Conservation (phyloP, 257 asterid species). For the Solanum bulbocastanum region DNA sequence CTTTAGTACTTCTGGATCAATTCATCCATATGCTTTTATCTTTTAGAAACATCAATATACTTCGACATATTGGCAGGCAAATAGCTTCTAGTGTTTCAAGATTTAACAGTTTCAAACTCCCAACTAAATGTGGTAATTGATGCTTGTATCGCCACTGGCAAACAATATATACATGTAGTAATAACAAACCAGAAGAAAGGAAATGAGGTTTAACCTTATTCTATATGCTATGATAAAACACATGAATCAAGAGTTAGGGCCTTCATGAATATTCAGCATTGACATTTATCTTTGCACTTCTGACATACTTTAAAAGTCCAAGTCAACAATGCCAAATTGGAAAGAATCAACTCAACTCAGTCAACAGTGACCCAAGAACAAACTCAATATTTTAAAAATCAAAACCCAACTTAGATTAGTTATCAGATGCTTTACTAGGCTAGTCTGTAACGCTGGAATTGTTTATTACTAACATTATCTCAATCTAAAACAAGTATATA, state of each 20-base stretch:
- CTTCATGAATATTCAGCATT: background rate
- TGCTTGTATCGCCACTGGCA: background rate
- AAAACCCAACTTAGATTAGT: background rate
- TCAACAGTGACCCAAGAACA: background rate
- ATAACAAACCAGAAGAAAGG: background rate
- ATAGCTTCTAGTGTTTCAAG: background rate
- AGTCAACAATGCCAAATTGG: background rate
- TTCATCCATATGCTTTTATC: background rate
- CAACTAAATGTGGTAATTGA: background rate
- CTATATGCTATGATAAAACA: background rate
- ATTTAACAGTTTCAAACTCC: background rate
- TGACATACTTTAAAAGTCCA: background rate
- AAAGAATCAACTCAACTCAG: background rate
- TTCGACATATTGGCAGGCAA: background rate
- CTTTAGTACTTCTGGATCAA: background rate
- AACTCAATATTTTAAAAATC: background rate
- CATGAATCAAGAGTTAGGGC: background rate
- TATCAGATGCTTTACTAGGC: background rate
- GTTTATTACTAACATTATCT: background rate
- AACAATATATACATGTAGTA: background rate
- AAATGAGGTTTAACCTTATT: background rate
- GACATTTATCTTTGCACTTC: background rate
- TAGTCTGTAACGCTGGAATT: background rate
- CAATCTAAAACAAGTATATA: background rate
- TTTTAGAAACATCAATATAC: background rate